phyloP scores from a whole-genome alignment of 345 rosid species.

The Brassica carinata region DNA sequence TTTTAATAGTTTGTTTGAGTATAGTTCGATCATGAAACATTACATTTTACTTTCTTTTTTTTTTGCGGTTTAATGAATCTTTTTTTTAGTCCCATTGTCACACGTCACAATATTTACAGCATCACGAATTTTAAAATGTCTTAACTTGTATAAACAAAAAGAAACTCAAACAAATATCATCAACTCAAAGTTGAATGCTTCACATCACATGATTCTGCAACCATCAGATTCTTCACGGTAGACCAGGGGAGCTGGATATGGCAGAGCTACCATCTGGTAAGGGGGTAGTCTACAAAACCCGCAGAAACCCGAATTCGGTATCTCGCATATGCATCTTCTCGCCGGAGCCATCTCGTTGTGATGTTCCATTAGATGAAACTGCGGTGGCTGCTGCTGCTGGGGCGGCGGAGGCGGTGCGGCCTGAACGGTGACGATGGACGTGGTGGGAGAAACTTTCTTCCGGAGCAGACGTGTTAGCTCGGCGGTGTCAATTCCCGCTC shows the following conservation, averaged over 20 bases:
- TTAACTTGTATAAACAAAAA: neutral
- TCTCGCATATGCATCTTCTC: constrained; percentile 5
- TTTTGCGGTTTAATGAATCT: neutral
- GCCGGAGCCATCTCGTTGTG: constrained; percentile 24
- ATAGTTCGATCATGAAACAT: neutral
- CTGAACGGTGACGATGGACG: constrained; percentile 34
- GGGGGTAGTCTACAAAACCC: neutral
- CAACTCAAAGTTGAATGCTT: neutral
- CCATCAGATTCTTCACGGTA: neutral
- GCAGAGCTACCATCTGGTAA: neutral
- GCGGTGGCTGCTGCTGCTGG: neutral
- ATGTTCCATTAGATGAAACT: neutral
- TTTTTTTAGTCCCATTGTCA: neutral
- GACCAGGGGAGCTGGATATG: neutral
- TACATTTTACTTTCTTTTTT: neutral
- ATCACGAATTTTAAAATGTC: neutral
- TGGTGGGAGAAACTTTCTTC: constrained; percentile 29
- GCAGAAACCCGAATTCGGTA: neutral
- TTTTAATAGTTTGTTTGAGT: neutral
- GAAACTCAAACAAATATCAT: neutral
- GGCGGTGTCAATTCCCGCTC: constrained; percentile 37
- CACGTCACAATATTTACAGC: constrained; percentile 3
- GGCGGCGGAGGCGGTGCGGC: constrained; percentile 17
- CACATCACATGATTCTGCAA: constrained; percentile 30
- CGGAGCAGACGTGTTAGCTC: constrained; percentile 30